Evolutionary conservation across 208 protist species (phyloP).

Genomic region (Crithidia sp.): DNA sequence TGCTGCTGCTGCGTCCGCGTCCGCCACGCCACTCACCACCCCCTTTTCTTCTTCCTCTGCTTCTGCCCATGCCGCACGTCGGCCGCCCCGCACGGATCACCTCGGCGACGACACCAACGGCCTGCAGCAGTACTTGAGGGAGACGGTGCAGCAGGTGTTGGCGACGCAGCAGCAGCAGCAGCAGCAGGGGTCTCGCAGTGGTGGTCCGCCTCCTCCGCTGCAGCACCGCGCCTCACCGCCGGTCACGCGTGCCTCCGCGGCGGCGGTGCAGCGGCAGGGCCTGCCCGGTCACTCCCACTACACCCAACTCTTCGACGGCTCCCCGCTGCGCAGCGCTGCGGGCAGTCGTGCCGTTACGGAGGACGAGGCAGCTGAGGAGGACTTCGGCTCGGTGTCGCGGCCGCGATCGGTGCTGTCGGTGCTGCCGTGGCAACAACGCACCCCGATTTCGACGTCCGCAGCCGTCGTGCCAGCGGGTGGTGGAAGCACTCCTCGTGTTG

Average conservation of each 20-base stretch:
- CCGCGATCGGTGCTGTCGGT: slow-evolving; percentile 19
- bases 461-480: background rate
- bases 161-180: background rate
- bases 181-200: too few species aligned
- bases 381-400: slow-evolving; percentile 30
- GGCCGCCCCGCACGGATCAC: background rate
- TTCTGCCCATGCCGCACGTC: background rate
- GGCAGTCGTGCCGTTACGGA: background rate
- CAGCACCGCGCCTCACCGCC: background rate
- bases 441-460: background rate
- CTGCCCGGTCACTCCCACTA: slow-evolving; percentile 5
- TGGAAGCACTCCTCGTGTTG: too few species aligned
- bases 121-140: slow-evolving; percentile 31
- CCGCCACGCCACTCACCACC: background rate
- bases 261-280: background rate
- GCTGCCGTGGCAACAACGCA: slow-evolving; percentile 11
- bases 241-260: background rate
- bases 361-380: slow-evolving; percentile 15
- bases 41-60: background rate
- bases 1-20: background rate
- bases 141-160: slow-evolving; percentile 33
- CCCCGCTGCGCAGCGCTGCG: slow-evolving; percentile 1
- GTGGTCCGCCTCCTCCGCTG: background rate
- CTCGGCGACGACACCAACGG: slow-evolving; percentile 3
- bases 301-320: slow-evolving; percentile 13